Percentiles rank a stretch among this genome's conserved stretches.
phyloP scores from a whole-genome alignment of 176 grass and related monocot genomes.

The Eleusine indica region DNA sequence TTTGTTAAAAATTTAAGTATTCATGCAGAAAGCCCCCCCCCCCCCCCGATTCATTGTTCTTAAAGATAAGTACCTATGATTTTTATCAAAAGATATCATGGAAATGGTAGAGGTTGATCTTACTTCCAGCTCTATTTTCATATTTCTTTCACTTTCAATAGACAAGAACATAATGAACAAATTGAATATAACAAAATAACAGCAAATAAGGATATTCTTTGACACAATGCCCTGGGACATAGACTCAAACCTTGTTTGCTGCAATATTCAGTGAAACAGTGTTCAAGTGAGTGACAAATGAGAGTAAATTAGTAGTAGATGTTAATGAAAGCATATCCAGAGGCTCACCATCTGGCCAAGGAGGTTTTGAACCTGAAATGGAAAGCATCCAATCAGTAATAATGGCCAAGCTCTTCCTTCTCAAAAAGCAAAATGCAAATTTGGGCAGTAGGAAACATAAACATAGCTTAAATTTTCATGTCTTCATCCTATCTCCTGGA shows the following conservation, averaged over 20 bases:
- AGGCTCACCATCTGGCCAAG: constrained; percentile 87
- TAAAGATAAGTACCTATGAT: background rate
- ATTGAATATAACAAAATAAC: background rate
- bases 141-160: background rate
- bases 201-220: constrained; percentile 90
- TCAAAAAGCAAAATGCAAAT: constrained; percentile 17
- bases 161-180: constrained; percentile 23
- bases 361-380: constrained; percentile 92
- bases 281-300: constrained; percentile 30
- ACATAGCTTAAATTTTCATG: constrained; percentile 18
- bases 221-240: constrained; percentile 89
- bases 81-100: background rate
- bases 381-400: constrained; percentile 25
- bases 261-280: constrained; percentile 47
- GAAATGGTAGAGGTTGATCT: background rate
- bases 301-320: constrained; percentile 16
- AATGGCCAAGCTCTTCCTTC: background rate
- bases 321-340: constrained; percentile 21
- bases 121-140: constrained; percentile 6
- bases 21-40: constrained; percentile 5
- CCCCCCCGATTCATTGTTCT: background rate
- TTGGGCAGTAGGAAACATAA: constrained; percentile 1
- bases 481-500: background rate
- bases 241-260: constrained; percentile 92
- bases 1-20: background rate